These are phyloP conservation scores for Pichia deserticola DNA, from an alignment of 805 yeast species.

Conservation along the genomic window DNA sequence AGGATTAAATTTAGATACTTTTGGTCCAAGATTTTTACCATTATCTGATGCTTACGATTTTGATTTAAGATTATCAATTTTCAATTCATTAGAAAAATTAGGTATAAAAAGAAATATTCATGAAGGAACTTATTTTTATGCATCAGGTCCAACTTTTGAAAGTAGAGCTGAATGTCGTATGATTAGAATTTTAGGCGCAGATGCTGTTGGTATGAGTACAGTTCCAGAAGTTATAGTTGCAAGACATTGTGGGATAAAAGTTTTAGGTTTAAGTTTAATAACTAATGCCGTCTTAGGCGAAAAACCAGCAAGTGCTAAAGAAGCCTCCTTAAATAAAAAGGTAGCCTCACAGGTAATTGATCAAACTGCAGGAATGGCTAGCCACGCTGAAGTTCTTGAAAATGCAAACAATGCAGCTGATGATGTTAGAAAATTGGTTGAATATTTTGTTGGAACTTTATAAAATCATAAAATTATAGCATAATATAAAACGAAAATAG, in stretches of 20 bases:
- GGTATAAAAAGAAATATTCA: conserved; percentile 54
- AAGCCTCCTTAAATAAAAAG: conserved; percentile 22
- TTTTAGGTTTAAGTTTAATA: conserved; percentile 77
- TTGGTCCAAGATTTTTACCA: conserved; percentile 86
- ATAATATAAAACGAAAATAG: too few species aligned
- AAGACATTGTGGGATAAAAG: conserved; percentile 76
- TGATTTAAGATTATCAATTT: conserved; percentile 56
- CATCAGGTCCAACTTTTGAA: conserved; percentile 92
- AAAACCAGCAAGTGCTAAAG: conserved; percentile 60
- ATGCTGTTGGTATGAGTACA: conserved; percentile 96
- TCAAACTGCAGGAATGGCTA: conserved; percentile 67
- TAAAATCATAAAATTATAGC: not conserved
- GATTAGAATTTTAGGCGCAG: conserved; percentile 70
- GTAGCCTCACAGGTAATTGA: conserved; percentile 32
- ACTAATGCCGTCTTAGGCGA: conserved; percentile 76
- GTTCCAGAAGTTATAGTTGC: conserved; percentile 95
- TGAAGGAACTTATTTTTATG: conserved; percentile 83
- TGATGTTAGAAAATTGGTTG: conserved; percentile 70
- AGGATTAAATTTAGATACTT: conserved; percentile 73
- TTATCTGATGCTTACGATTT: conserved; percentile 85
- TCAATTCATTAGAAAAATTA: conserved; percentile 40
- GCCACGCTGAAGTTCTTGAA: conserved; percentile 86
- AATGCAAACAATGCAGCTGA: conserved; percentile 72
- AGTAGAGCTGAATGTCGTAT: conserved; percentile 85
- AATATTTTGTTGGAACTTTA: conserved; percentile 39